These are phyloP conservation scores for Coemansia sp. DNA, from an alignment of 192 early-diverging fungal species.

Conservation along the genomic window DNA sequence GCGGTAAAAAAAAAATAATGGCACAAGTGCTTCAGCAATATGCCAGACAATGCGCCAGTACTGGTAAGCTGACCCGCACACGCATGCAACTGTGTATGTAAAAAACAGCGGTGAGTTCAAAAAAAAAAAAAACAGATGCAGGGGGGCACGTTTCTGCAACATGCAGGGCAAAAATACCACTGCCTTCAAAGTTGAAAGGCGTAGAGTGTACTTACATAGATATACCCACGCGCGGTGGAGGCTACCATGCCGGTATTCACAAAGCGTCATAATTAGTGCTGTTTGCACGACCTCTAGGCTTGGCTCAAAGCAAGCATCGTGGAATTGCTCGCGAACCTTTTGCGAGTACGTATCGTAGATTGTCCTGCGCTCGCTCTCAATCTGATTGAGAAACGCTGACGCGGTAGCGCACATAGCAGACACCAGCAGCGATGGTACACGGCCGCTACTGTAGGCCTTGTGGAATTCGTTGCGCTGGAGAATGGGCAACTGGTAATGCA, in stretches of 20 bases:
- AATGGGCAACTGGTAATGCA: conserved; percentile 52
- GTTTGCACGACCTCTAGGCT: conserved; percentile 55
- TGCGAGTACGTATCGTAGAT: conserved; percentile 46
- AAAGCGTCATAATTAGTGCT: conserved; percentile 55
- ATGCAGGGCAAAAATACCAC: conserved; percentile 11
- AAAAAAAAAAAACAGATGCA: neutral
- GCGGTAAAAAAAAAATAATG: neutral
- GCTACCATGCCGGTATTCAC: conserved; percentile 53
- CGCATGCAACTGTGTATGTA: neutral
- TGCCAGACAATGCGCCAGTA: neutral
- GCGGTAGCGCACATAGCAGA: conserved; percentile 52
- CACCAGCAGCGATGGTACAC: conserved; percentile 31
- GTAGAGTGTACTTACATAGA: conserved; percentile 43
- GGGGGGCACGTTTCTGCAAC: neutral
- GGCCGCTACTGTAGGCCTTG: conserved; percentile 16
- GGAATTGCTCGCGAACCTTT: conserved; percentile 53
- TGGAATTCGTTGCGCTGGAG: conserved; percentile 30
- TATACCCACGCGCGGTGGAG: conserved; percentile 54
- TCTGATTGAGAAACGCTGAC: conserved; percentile 49
- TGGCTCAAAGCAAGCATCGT: conserved; percentile 54
- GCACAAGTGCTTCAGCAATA: neutral
- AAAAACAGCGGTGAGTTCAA: neutral
- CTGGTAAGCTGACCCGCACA: no score
- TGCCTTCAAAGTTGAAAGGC: neutral
- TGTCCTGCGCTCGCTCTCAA: conserved; percentile 48